phyloP scores from a whole-genome alignment of 176 grass and related monocot species.

The Aegilops tauschii region DNA sequence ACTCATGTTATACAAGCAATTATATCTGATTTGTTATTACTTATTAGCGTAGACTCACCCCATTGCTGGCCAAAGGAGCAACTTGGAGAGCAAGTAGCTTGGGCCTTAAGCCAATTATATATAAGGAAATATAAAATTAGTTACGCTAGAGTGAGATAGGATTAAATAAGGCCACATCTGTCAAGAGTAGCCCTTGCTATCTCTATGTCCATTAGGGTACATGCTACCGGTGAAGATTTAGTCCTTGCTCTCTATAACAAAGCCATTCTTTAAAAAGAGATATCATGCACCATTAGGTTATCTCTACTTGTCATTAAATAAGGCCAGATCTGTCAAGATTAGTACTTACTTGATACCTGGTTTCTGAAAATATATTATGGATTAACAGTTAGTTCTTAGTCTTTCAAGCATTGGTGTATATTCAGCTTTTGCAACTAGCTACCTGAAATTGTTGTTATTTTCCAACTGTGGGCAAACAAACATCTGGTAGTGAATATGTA shows the following conservation, averaged over 20 bases:
- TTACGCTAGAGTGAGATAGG: neutral
- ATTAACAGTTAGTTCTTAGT: constrained; percentile 6
- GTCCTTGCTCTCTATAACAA: neutral
- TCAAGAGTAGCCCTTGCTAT: neutral
- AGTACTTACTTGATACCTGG: neutral
- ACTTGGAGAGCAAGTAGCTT: neutral
- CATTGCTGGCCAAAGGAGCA: neutral
- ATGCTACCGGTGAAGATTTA: too few relatives aligned
- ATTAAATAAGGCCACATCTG: neutral
- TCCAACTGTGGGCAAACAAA: neutral
- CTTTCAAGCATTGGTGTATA: constrained; percentile 2
- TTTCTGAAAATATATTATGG: neutral
- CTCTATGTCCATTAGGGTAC: too few relatives aligned
- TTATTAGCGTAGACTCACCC: neutral
- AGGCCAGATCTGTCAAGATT: neutral
- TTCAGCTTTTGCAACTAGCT: constrained; percentile 6
- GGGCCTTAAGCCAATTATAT: neutral
- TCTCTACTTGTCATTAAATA: neutral
- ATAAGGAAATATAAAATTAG: neutral
- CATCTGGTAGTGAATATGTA: neutral
- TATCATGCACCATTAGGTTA: neutral
- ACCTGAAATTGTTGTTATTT: neutral
- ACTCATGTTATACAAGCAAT: neutral
- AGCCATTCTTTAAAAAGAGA: neutral
- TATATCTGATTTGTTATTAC: constrained; percentile 8